Evolutionary conservation across 352 stramenopile genomes (phyloP), one percentile per base, ranked within the genome.

Genomic region (Pseudoperonospora humuli): DNA sequence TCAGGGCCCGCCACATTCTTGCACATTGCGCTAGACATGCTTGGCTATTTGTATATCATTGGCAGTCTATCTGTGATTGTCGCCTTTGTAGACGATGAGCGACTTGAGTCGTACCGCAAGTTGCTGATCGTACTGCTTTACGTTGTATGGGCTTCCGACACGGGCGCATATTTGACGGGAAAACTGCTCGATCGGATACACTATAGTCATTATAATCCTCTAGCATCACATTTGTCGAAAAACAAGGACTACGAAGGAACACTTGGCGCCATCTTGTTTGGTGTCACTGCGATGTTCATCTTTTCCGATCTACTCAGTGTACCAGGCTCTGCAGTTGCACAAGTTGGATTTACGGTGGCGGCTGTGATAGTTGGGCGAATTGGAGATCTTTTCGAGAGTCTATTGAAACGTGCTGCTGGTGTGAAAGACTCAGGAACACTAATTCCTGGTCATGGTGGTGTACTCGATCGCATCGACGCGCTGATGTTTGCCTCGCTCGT

Each of bases 161-260:
- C 96, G 0, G 90, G 89, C 31, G 93, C 92, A 7, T 98, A 98
- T 65, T 81, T 97, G 41, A 84, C 80, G 3, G 94, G 94, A 19
- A 85, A 95, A 24, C 54, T 84, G 24, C 88, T 95, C 42, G 82
- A 86, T 31, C 70, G 75, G n/a, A 82, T 89, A 8, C 80, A 95
- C 32, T 79, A 97, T 27, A 69, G 70, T 17, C 64, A 68, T 13
- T 81, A 97, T 24, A 85, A 93, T 39, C 71, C 73, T 3, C 74
- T 94, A 9, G 93, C 91, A 7, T 75, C 85, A 0, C 86, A 90
- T 27, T 53, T 96, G 21, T 96, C 84, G 34, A 94, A 95, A 25
- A 98, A 98, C 69, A 98, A 98, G 56, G 95, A 96, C 36, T 85
- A 97, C 15, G 94, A 98, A 71, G 94, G 94, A 39, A 87, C 95